These are phyloP conservation scores for Erysiphe pulchra DNA, from an alignment of 2,329 filamentous ascomycete genomes.

Conservation along the genomic window DNA sequence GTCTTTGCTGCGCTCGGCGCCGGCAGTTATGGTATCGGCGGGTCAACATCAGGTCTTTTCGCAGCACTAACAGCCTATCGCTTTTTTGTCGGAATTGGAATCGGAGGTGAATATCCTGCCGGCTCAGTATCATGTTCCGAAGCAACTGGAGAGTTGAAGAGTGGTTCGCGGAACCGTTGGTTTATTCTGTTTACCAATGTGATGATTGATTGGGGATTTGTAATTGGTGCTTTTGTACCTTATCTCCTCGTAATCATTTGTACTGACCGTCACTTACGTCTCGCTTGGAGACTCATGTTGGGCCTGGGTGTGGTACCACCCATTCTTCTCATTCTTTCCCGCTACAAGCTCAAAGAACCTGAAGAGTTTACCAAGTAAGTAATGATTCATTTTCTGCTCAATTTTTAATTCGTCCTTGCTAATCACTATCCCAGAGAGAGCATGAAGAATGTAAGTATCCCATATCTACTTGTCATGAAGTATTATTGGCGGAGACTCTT, in stretches of 20 bases:
- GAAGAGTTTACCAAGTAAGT: constrained; percentile 36
- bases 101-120: constrained; percentile 59
- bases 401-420: too few species aligned
- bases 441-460: constrained; percentile 20
- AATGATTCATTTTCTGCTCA: too few species aligned
- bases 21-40: constrained; percentile 49
- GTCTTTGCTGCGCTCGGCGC: constrained; percentile 60
- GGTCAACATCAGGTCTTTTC: constrained; percentile 44
- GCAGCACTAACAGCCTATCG: constrained; percentile 59
- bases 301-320: constrained; percentile 62
- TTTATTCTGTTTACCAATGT: constrained; percentile 79
- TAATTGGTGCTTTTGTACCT: constrained; percentile 49
- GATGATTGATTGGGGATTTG: constrained; percentile 63
- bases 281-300: constrained; percentile 60
- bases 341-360: constrained; percentile 49
- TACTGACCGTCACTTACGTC: constrained; percentile 30
- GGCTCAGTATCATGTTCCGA: constrained; percentile 69
- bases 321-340: constrained; percentile 41
- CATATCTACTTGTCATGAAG: constrained; percentile 26
- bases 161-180: constrained; percentile 66
- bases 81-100: constrained; percentile 61
- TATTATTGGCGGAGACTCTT: constrained; percentile 54
- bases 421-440: constrained; percentile 8
- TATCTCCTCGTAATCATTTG: constrained; percentile 34
- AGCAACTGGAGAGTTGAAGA: constrained; percentile 56